Evolutionary conservation across 257 asterid species (phyloP).

Genomic region (Coffea eugenioides): DNA sequence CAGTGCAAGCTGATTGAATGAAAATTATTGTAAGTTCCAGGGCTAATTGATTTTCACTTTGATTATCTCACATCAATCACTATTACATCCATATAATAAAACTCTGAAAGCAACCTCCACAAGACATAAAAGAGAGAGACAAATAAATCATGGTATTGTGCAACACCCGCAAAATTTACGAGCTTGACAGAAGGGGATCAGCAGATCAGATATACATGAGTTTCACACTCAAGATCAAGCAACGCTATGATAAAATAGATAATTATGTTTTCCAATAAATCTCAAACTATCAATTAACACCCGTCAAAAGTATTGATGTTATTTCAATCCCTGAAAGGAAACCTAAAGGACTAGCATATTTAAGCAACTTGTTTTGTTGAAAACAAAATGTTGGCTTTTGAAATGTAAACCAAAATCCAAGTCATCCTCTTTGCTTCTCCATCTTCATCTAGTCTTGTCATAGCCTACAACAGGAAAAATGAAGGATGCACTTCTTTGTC

Average conservation of each 20-base stretch:
- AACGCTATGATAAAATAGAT: background rate
- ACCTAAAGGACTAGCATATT: conserved; percentile 13
- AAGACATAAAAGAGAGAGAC: background rate
- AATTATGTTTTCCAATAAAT: background rate
- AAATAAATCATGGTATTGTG: background rate
- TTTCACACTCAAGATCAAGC: background rate
- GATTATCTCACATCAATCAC: no score
- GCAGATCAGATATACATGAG: background rate
- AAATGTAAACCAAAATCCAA: conserved; percentile 32
- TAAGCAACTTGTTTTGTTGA: conserved; percentile 3
- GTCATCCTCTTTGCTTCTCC: conserved; percentile 58
- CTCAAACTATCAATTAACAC: conserved; percentile 4
- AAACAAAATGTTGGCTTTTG: conserved; percentile 21
- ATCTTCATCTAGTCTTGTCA: conserved; percentile 85
- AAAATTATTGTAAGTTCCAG: no score
- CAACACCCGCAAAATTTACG: background rate
- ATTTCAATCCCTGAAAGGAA: background rate
- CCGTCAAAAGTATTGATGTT: background rate
- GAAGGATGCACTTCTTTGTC: conserved; percentile 46
- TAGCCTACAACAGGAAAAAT: conserved; percentile 69
- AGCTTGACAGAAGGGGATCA: background rate
- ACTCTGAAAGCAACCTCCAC: conserved; percentile 4
- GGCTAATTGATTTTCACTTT: no score
- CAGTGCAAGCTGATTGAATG: no score
- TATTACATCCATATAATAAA: background rate